These are phyloP conservation scores for Cadophora luteo-olivacea DNA, from an alignment of 2,329 filamentous ascomycete genomes.

Conservation along the genomic window DNA sequence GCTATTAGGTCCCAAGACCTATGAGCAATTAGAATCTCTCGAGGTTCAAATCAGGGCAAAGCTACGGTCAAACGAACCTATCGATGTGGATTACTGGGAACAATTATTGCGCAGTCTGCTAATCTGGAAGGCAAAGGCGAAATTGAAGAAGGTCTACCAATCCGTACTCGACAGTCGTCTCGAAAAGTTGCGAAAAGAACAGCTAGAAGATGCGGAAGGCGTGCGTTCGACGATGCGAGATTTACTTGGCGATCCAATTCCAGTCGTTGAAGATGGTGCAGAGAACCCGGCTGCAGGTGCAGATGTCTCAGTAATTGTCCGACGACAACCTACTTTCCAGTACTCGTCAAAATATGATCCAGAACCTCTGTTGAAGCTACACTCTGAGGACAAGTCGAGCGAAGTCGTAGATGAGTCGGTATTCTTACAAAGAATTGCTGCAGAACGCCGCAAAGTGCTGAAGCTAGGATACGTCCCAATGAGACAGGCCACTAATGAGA, in stretches of 20 bases:
- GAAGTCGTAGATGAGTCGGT: constrained; percentile 62
- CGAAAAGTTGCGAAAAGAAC: constrained; percentile 68
- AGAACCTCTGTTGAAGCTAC: constrained; percentile 69
- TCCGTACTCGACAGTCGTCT: constrained; percentile 75
- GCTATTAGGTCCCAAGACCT: constrained; percentile 82
- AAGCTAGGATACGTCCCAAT: constrained; percentile 74
- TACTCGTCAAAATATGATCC: constrained; percentile 63
- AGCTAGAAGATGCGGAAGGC: constrained; percentile 69
- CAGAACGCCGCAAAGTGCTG: constrained; percentile 64
- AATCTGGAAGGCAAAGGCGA: constrained; percentile 91
- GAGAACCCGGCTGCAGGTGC: constrained; percentile 24
- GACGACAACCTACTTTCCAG: constrained; percentile 42
- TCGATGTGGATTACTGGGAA: constrained; percentile 98
- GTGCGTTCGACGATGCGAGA: constrained; percentile 59
- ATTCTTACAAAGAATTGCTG: constrained; percentile 63
- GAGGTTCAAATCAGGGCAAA: constrained; percentile 89
- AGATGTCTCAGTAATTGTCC: constrained; percentile 29
- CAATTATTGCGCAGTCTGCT: constrained; percentile 84
- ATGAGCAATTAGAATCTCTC: constrained; percentile 83
- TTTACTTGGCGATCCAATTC: constrained; percentile 50
- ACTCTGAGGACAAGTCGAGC: constrained; percentile 66
- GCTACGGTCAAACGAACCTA: constrained; percentile 80
- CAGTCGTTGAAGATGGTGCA: constrained; percentile 39
- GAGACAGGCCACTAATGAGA: constrained; percentile 50
- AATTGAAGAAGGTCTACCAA: constrained; percentile 78